These are phyloP conservation scores for Arabidopsis suecica DNA, from an alignment of 345 rosid species.

Conservation along the genomic window DNA sequence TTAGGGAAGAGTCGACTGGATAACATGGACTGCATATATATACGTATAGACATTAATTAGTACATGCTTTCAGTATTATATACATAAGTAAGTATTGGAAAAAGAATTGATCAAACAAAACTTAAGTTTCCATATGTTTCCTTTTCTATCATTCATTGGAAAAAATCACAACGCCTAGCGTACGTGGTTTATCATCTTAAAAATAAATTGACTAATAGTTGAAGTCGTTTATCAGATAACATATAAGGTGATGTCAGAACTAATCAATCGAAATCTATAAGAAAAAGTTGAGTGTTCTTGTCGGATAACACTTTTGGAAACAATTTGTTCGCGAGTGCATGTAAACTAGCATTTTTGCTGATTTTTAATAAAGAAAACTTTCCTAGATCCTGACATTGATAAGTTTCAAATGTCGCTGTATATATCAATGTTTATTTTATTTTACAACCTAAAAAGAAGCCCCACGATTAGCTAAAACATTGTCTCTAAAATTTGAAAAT, in stretches of 20 bases:
- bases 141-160: too few relatives aligned
- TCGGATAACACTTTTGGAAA: background rate
- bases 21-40: conserved; percentile 39
- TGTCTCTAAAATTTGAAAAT: too few relatives aligned
- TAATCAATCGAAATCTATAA: background rate
- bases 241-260: background rate
- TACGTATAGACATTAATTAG: background rate
- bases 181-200: too few relatives aligned
- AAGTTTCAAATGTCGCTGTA: background rate
- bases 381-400: background rate
- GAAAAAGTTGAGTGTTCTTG: background rate
- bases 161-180: too few relatives aligned
- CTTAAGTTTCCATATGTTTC: too few relatives aligned
- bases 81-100: conserved; percentile 7
- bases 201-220: too few relatives aligned
- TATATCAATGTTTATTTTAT: too few relatives aligned
- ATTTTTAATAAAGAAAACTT: background rate
- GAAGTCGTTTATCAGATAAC: background rate
- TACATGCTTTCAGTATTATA: conserved; percentile 26
- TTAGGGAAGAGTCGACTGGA: conserved; percentile 40
- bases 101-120: background rate
- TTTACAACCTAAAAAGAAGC: background rate
- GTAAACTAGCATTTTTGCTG: background rate
- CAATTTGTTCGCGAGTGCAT: background rate
- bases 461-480: background rate